Conservation (phyloP, 75 land plant genomes). For the Isoetes taiwanensis region DNA sequence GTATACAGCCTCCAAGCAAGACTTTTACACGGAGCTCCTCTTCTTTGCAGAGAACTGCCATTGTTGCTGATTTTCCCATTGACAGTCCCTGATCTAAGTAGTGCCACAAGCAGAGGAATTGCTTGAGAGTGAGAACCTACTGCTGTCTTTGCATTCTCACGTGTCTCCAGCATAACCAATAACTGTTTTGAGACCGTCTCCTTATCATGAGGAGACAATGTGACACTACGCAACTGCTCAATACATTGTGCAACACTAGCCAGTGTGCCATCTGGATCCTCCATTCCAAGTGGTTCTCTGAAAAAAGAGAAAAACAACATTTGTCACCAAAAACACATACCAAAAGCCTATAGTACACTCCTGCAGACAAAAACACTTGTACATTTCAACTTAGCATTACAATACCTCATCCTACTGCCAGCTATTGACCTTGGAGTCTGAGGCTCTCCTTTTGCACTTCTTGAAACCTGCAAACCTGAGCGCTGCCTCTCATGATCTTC, state of each 20-base stretch:
- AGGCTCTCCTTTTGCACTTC: too few relatives aligned
- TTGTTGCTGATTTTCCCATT: neutral
- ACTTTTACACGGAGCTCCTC: neutral
- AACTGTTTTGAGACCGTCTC: neutral
- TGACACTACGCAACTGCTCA: neutral
- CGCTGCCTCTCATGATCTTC: too few relatives aligned
- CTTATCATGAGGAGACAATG: neutral
- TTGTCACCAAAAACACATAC: too few relatives aligned
- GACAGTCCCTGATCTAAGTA: neutral
- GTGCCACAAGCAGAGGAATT: neutral
- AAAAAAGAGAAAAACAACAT: too few relatives aligned
- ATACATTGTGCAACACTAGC: conserved; percentile 92
- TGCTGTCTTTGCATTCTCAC: neutral
- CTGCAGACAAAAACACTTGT: too few relatives aligned
- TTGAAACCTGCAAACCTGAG: too few relatives aligned
- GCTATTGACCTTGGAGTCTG: too few relatives aligned
- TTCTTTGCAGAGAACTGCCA: neutral
- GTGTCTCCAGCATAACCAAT: neutral
- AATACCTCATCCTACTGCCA: too few relatives aligned
- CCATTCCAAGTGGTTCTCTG: too few relatives aligned
- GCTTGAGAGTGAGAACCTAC: neutral
- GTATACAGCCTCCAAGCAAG: neutral
- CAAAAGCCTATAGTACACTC: too few relatives aligned
- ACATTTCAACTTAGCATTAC: too few relatives aligned
- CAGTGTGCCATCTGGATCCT: conserved; percentile 88